Conservation (phyloP, 306 rosid genomes). For the Vachellia collinsii region DNA sequence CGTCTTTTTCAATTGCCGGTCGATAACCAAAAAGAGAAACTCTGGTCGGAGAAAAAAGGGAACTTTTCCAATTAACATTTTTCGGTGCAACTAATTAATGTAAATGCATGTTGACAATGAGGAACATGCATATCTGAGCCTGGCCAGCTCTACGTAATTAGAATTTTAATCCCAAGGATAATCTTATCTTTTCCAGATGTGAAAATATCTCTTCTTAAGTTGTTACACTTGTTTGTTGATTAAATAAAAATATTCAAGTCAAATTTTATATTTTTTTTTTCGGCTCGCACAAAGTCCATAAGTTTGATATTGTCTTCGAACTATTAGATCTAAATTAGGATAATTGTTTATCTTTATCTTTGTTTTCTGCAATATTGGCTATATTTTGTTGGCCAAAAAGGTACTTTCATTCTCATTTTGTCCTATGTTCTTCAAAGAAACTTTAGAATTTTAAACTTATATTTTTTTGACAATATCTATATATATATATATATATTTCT, state of each 20-base stretch:
- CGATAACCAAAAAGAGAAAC: neutral
- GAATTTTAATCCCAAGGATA: too few species aligned
- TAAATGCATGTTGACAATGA: neutral
- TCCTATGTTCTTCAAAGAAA: neutral
- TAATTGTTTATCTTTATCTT: neutral
- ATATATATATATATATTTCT: too few species aligned
- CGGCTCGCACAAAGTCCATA: neutral
- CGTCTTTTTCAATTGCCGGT: neutral
- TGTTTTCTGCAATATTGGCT: neutral
- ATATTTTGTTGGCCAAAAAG: neutral
- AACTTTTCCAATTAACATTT: neutral
- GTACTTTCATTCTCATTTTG: neutral
- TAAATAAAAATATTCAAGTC: neutral
- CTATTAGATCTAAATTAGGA: neutral
- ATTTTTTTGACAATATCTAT: too few species aligned
- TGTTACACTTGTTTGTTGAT: too few species aligned
- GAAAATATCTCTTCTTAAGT: too few species aligned
- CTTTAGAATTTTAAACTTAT: too few species aligned
- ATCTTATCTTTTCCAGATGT: too few species aligned
- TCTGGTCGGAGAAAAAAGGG: too few species aligned
- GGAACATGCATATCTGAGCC: neutral
- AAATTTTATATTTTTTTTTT: neutral
- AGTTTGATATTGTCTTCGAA: neutral
- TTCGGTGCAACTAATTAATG: neutral
- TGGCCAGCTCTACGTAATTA: neutral